Evolutionary conservation across 768 basidiomycete species (phyloP), one percentile per base, ranked within the genome.

Genomic region (Podaxis rugospora): DNA sequence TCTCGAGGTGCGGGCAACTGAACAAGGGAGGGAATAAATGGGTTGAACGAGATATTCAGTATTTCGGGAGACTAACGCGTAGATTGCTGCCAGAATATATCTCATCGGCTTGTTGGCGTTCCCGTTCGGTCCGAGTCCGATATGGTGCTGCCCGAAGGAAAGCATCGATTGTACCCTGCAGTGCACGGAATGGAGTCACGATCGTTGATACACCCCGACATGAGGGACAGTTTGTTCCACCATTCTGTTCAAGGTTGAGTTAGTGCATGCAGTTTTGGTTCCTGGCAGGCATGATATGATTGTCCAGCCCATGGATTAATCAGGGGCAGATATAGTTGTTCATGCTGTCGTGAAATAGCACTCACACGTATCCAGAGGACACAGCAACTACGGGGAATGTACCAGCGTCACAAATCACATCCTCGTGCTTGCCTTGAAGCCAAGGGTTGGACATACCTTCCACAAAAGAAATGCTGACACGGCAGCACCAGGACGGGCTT

Each of bases 381-480:
- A 69, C 88, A 89, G 71, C 92, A 93, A 69, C 92, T 93, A 63
- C 11, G 52, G 37, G 32, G 23, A 13, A 51, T 14, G 46, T 28
- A 28, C 55, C 32, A 61, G 32, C 54, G 23, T 25, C 55, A 58
- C 28, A 62, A 25, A n/a, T 28, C 11, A 57, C 56, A 49, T 56
- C n/a, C 51, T 61, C 16, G 42, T 42, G 25, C 47, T 36, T 7
- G 42, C 57, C n/a, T 35, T 10, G 39, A 16, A 42, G 52, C 49
- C 32, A 37, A 16, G 64, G 28, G 46, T 32, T 23, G 21, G 28
- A 66, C 75, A 61, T 72, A 92, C 90, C 92, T 92, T 72, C 92
- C 92, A 68, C 92, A 94, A 70, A 93, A 93, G 79, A 90, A 92
- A 78, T 94, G 92, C 66, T 93, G 90, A 71, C 92, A 94, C 32